Percentiles rank a stretch among this genome's conserved stretches.
Conservation (phyloP, 805 yeast genomes). For the Wickerhamomyces sydowiorum region DNA sequence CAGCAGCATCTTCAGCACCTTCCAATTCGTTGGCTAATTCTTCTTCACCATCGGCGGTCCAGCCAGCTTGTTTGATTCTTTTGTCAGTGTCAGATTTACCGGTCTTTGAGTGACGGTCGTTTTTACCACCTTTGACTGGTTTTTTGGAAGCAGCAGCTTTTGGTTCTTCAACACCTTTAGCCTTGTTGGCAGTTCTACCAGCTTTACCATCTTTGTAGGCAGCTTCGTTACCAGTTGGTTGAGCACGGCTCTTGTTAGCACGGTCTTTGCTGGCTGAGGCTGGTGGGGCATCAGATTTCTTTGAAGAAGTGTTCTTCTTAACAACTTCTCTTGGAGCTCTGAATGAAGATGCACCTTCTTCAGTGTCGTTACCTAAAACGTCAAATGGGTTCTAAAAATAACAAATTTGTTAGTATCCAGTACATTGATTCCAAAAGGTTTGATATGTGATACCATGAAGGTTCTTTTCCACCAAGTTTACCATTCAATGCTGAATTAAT, state of each 20-base stretch:
- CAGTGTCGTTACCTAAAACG: conserved; percentile 84
- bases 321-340: conserved; percentile 65
- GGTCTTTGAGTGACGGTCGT: conserved; percentile 84
- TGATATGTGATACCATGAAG: too few species aligned
- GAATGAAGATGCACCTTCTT: conserved; percentile 59
- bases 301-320: conserved; percentile 77
- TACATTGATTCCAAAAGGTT: too few species aligned
- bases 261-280: conserved; percentile 75
- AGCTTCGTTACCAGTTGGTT: conserved; percentile 82
- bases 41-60: conserved; percentile 76
- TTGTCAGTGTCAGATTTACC: conserved; percentile 82
- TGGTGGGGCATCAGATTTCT: conserved; percentile 80
- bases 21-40: conserved; percentile 66
- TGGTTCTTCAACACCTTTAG: conserved; percentile 44
- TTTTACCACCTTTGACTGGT: conserved; percentile 38
- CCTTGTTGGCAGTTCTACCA: conserved; percentile 56
- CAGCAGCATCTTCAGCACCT: conserved; percentile 45
- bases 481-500: too few species aligned
- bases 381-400: conserved; percentile 65
- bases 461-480: too few species aligned
- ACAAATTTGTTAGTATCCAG: not conserved
- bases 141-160: conserved; percentile 54
- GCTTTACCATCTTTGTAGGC: conserved; percentile 69
- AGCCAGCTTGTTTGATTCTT: conserved; percentile 70
- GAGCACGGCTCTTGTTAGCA: conserved; percentile 67